Evolutionary conservation across 2,329 filamentous ascomycete genomes (phyloP).

Genomic region (Colletotrichum noveboracense): DNA sequence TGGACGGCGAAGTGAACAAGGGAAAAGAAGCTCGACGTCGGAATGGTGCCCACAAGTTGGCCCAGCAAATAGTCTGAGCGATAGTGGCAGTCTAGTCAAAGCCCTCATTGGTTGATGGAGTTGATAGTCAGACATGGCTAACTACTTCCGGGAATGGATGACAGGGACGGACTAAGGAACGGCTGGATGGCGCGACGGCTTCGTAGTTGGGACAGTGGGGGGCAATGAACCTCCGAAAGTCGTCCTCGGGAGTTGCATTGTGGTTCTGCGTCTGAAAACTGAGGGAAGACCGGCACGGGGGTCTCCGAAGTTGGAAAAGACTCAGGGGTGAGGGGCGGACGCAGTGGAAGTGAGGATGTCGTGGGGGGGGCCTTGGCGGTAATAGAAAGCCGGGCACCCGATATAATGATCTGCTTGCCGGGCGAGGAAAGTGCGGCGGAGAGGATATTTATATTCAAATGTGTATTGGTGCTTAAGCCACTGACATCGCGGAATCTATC

Average conservation of each 20-base stretch:
- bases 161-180: background rate
- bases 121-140: background rate
- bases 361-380: background rate
- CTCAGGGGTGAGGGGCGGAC: background rate
- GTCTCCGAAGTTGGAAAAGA: background rate
- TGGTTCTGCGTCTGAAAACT: background rate
- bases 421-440: background rate
- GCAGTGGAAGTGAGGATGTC: background rate
- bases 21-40: background rate
- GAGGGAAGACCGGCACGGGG: background rate
- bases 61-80: constrained; percentile 4
- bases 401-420: background rate
- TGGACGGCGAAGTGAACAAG: background rate
- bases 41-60: background rate
- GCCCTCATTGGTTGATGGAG: background rate
- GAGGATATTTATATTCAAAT: background rate
- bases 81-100: background rate
- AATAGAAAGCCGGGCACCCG: background rate
- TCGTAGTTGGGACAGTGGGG: background rate
- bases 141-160: background rate
- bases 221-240: background rate
- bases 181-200: background rate
- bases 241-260: background rate
- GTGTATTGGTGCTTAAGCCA: background rate
- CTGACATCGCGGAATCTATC: constrained; percentile 7